A percentile compares a stretch with the other conserved stretches of the same genome.
phyloP scores from a whole-genome alignment of 805 yeast genomes.

The Suhomyces sp. region DNA sequence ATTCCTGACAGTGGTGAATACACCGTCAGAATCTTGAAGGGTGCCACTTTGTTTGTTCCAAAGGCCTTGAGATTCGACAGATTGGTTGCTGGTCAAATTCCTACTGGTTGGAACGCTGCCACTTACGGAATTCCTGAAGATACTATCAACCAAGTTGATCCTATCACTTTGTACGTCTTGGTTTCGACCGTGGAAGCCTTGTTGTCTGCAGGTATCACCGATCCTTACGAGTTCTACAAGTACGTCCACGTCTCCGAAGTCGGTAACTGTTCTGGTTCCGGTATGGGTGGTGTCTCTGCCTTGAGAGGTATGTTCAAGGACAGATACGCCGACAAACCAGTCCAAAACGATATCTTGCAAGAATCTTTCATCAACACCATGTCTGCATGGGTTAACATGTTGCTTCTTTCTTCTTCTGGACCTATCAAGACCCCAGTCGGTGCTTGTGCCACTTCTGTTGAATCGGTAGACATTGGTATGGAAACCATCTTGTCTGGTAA shows the following conservation, averaged over 20 bases:
- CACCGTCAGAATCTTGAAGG: slow-evolving; percentile 86
- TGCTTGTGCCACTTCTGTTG: slow-evolving; percentile 99
- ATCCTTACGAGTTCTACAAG: slow-evolving; percentile 97
- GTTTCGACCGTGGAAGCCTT: slow-evolving; percentile 96
- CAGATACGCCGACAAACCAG: slow-evolving; percentile 88
- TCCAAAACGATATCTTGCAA: slow-evolving; percentile 94
- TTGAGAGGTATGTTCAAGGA: slow-evolving; percentile 97
- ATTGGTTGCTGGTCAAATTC: slow-evolving; percentile 89
- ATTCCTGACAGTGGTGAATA: slow-evolving; percentile 88
- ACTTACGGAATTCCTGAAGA: slow-evolving; percentile 95
- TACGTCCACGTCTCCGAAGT: slow-evolving; percentile 98
- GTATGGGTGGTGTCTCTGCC: slow-evolving; percentile 99
- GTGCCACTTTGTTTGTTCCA: slow-evolving; percentile 88
- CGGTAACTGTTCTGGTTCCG: slow-evolving; percentile 99
- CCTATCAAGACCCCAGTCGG: slow-evolving; percentile 99
- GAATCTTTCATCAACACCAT: slow-evolving; percentile 98
- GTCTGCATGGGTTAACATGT: slow-evolving; percentile 99
- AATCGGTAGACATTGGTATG: slow-evolving; percentile 93
- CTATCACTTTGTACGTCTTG: slow-evolving; percentile 86
- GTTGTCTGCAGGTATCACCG: slow-evolving; percentile 90
- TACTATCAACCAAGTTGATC: slow-evolving; percentile 91
- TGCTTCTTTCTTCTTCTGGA: slow-evolving; percentile 93
- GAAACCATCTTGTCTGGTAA: slow-evolving; percentile 91
- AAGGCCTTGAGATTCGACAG: slow-evolving; percentile 78
- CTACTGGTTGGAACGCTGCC: slow-evolving; percentile 97